phyloP scores from a whole-genome alignment of 2,329 filamentous ascomycete species.

The Trichoderma breve region DNA sequence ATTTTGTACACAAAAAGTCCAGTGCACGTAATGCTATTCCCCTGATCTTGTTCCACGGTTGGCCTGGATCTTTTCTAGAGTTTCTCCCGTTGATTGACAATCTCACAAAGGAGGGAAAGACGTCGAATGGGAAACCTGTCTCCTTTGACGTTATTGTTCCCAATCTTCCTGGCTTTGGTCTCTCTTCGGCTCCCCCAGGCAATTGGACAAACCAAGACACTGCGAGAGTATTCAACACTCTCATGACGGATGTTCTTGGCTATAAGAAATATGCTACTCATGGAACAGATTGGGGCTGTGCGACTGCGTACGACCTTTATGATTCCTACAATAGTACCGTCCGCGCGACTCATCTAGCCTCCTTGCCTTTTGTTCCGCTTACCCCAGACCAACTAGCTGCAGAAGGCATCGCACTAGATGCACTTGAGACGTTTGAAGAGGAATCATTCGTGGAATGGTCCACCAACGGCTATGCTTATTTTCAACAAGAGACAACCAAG shows the following conservation, averaged over 20 bases:
- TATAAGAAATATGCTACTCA: constrained; percentile 31
- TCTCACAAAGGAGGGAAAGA: neutral
- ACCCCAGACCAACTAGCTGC: constrained; percentile 12
- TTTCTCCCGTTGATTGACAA: constrained; percentile 31
- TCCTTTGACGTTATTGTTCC: constrained; percentile 28
- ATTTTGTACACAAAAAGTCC: constrained; percentile 28
- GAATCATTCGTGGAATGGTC: constrained; percentile 3
- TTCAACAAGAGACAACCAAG: constrained; percentile 20
- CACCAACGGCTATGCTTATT: constrained; percentile 21
- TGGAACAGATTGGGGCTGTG: constrained; percentile 24
- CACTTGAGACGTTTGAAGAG: constrained; percentile 15
- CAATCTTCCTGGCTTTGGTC: constrained; percentile 41
- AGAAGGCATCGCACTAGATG: constrained; percentile 15
- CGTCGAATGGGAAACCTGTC: neutral
- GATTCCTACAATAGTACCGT: constrained; percentile 19
- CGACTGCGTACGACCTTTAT: constrained; percentile 21
- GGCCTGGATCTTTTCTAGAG: constrained; percentile 46
- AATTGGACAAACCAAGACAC: constrained; percentile 38
- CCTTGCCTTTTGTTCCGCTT: constrained; percentile 22
- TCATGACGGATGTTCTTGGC: constrained; percentile 39
- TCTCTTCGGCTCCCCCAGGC: constrained; percentile 32
- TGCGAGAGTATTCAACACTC: constrained; percentile 36
- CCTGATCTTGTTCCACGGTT: constrained; percentile 43
- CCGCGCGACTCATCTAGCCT: constrained; percentile 21
- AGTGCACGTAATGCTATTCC: constrained; percentile 34